A percentile compares a stretch with the other conserved stretches of the same genome.
These are phyloP conservation scores for Thelephora ganbajun DNA, from an alignment of 768 basidiomycete genomes.

Conservation along the genomic window DNA sequence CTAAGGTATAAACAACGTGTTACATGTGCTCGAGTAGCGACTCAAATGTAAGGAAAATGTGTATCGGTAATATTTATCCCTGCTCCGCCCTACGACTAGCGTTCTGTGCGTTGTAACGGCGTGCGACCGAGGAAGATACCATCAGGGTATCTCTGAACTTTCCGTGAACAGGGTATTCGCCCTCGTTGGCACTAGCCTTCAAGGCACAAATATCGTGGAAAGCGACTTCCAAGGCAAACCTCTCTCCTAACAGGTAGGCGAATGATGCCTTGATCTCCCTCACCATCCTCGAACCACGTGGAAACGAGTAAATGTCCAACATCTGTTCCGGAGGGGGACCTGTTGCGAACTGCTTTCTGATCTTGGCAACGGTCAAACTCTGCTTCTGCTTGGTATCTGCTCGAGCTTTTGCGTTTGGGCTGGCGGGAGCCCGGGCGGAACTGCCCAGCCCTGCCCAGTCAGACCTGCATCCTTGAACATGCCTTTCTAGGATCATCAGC, in stretches of 20 bases:
- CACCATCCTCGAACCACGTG: not conserved
- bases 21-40: not conserved
- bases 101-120: too few relatives aligned
- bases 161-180: too few relatives aligned
- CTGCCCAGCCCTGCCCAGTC: not conserved
- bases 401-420: slow-evolving; percentile 1
- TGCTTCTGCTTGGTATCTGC: not conserved
- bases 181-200: slow-evolving; percentile 29
- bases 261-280: slow-evolving; percentile 26
- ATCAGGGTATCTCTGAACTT: too few relatives aligned
- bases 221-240: slow-evolving; percentile 41
- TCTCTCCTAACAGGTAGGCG: slow-evolving; percentile 23
- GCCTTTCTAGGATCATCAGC: slow-evolving; percentile 22
- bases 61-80: not conserved
- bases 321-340: not conserved
- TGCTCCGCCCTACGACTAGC: too few relatives aligned
- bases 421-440: not conserved
- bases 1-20: slow-evolving; percentile 8
- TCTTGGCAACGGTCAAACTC: not conserved
- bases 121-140: too few relatives aligned
- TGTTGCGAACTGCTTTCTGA: not conserved
- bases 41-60: slow-evolving; percentile 3
- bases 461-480: slow-evolving; percentile 19
- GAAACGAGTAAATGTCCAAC: not conserved
- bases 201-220: slow-evolving; percentile 37